These are phyloP conservation scores for Psidium guajava DNA, from an alignment of 345 rosid genomes.

Conservation along the genomic window DNA sequence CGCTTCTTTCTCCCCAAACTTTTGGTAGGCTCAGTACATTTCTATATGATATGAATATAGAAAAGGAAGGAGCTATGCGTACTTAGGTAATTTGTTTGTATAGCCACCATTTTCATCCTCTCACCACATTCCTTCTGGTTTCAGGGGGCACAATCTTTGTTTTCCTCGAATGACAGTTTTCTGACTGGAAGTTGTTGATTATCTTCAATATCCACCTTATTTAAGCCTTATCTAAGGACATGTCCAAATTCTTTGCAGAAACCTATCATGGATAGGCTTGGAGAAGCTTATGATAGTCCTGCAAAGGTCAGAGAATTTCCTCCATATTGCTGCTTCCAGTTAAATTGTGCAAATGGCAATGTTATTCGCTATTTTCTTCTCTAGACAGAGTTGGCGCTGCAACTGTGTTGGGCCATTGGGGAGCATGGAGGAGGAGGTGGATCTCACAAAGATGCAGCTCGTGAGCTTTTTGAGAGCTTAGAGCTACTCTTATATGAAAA, in stretches of 20 bases:
- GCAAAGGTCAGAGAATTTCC: conserved; percentile 52
- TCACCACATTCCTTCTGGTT: not conserved
- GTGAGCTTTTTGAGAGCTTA: conserved; percentile 91
- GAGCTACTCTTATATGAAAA: conserved; percentile 92
- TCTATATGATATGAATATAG: not conserved
- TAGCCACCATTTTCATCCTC: not conserved
- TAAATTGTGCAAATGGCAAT: not conserved
- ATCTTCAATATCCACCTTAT: not conserved
- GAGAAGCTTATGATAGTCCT: conserved; percentile 87
- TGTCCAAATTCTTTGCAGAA: conserved; percentile 42
- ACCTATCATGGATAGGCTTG: conserved; percentile 86
- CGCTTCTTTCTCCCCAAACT: not conserved
- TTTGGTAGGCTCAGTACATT: not conserved
- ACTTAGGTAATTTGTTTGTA: not conserved
- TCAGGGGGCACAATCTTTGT: not conserved
- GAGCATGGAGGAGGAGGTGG: conserved; percentile 94
- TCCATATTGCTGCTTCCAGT: not conserved
- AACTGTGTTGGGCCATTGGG: conserved; percentile 97
- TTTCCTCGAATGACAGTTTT: not conserved
- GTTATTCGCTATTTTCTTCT: not conserved
- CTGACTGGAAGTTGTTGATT: not conserved
- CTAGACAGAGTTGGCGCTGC: conserved; percentile 82
- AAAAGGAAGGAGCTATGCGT: not conserved
- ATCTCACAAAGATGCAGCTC: conserved; percentile 83
- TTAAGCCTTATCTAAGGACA: not conserved